A percentile compares a stretch with the other conserved stretches of the same genome.
These are phyloP conservation scores for Pseudomicrostroma phylloplanum DNA, from an alignment of 1,284 basidiomycete genomes.

Conservation along the genomic window DNA sequence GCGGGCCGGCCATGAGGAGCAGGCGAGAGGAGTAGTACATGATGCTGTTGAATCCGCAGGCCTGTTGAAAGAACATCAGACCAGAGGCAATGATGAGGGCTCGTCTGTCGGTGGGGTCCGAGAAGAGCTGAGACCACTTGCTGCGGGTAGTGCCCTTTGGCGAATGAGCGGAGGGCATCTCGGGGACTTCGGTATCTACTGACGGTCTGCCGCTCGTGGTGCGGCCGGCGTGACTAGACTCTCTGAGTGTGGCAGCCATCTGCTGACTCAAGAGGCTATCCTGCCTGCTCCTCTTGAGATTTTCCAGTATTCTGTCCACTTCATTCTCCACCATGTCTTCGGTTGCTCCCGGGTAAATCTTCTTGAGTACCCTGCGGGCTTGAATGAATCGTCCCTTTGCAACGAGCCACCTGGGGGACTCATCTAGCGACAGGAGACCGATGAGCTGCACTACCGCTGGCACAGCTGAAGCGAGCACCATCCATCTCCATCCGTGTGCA, in stretches of 20 bases:
- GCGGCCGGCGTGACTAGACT: conserved; percentile 12
- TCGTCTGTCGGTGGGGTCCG: conserved; percentile 4
- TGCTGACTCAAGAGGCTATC: conserved; percentile 16
- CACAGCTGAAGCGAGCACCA: conserved; percentile 32
- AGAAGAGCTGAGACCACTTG: conserved; percentile 9
- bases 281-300: conserved; percentile 23
- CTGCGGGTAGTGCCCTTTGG: neutral
- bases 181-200: conserved; percentile 18
- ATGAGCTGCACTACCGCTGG: conserved; percentile 38
- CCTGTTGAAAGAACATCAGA: conserved; percentile 29
- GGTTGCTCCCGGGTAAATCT: conserved; percentile 34
- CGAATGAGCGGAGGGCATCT: neutral
- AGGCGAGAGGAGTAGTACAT: conserved; percentile 33
- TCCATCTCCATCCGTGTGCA: conserved; percentile 42
- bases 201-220: conserved; percentile 22
- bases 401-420: conserved; percentile 39
- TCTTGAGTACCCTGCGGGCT: conserved; percentile 28
- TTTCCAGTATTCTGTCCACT: conserved; percentile 26
- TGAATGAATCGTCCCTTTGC: conserved; percentile 23
- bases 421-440: conserved; percentile 35
- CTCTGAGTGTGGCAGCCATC: neutral
- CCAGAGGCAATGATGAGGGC: conserved; percentile 15
- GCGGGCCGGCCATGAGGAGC: conserved; percentile 29
- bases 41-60: conserved; percentile 16
- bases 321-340: conserved; percentile 19